A percentile compares a stretch with the other conserved stretches of the same genome.
phyloP scores from a whole-genome alignment of 2,329 filamentous ascomycete species.

The Teratosphaeria pseudoeucalypti region DNA sequence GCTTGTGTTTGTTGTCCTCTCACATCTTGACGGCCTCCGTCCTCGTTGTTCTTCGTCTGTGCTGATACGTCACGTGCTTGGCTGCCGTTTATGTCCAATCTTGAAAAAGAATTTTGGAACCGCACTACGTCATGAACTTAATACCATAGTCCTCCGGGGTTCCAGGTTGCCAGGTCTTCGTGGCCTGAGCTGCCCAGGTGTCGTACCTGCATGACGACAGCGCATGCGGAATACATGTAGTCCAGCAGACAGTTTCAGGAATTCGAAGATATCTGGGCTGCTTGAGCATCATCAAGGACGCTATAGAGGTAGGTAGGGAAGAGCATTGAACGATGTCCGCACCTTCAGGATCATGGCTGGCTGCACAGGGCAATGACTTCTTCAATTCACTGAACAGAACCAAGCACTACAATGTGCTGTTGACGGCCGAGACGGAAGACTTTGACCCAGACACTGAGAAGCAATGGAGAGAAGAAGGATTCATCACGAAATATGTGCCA shows the following conservation, averaged over 20 bases:
- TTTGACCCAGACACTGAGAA: conserved; percentile 46
- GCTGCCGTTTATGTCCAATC: background rate
- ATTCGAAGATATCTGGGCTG: background rate
- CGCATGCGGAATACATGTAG: background rate
- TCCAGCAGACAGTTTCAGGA: background rate
- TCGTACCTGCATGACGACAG: background rate
- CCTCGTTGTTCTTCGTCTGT: background rate
- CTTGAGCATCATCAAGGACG: background rate
- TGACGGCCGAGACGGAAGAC: conserved; percentile 43
- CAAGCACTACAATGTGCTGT: conserved; percentile 36
- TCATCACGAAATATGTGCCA: conserved; percentile 47
- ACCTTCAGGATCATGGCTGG: background rate
- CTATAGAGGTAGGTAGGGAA: background rate
- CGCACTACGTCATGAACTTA: background rate
- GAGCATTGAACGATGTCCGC: background rate
- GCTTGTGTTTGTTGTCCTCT: conserved; percentile 9
- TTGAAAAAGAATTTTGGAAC: background rate
- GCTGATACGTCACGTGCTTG: background rate
- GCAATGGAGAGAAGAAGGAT: conserved; percentile 52
- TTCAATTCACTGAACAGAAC: conserved; percentile 29
- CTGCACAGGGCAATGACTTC: conserved; percentile 20
- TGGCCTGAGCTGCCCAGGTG: background rate
- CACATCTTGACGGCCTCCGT: background rate
- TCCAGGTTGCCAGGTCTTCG: background rate
- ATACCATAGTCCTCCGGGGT: background rate